These are phyloP conservation scores for Colletotrichum lini DNA, from an alignment of 2,329 filamentous ascomycete genomes.

Conservation along the genomic window DNA sequence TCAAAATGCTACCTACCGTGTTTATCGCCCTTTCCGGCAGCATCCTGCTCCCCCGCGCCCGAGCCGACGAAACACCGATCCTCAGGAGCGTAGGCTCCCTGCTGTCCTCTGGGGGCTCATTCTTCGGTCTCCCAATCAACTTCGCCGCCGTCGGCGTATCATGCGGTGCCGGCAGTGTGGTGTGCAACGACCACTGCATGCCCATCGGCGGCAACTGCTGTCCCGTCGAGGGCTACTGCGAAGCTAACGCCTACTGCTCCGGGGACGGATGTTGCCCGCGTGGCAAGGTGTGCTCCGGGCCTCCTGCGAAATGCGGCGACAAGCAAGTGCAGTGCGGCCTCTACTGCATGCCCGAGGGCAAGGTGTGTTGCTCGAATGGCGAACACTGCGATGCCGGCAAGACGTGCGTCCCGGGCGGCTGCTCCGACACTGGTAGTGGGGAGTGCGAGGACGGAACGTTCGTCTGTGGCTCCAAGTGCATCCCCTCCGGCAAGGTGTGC, in stretches of 20 bases:
- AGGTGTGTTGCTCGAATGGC: background rate
- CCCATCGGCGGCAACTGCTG: constrained; percentile 1
- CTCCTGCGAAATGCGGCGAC: background rate
- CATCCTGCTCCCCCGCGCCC: background rate
- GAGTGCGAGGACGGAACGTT: constrained; percentile 45
- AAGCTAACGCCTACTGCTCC: constrained; percentile 1
- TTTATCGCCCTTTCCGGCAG: background rate
- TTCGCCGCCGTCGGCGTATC: background rate
- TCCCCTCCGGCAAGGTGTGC: constrained; percentile 51
- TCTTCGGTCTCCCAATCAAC: constrained; percentile 1
- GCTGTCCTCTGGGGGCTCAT: background rate
- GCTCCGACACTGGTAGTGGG: constrained; percentile 48
- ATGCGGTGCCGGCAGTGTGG: background rate
- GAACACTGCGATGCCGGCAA: constrained; percentile 50
- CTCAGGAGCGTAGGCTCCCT: background rate
- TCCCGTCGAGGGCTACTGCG: background rate
- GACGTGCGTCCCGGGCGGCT: constrained; percentile 49
- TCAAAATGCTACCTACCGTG: background rate
- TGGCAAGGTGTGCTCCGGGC: constrained; percentile 3
- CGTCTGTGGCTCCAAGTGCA: constrained; percentile 49
- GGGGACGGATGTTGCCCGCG: constrained; percentile 6
- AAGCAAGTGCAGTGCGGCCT: background rate
- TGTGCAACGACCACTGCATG: constrained; percentile 2
- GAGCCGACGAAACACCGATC: background rate
- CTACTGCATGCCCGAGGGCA: background rate